A percentile compares a stretch with the other conserved stretches of the same genome.
phyloP scores from a whole-genome alignment of 345 rosid species.

The Brassica carinata region DNA sequence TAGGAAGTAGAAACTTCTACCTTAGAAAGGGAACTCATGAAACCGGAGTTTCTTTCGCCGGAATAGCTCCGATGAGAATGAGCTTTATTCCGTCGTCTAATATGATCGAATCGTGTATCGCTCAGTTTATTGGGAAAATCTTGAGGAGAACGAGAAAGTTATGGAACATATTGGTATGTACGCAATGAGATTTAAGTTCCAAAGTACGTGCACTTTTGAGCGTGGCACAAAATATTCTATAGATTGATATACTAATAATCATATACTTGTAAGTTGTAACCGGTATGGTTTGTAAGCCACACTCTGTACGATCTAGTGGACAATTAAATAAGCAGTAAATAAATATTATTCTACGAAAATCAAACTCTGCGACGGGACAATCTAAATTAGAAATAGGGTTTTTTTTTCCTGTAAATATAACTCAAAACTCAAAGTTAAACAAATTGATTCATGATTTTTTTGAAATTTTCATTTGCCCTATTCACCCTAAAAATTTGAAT shows the following conservation, averaged over 20 bases:
- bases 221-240: conserved; percentile 14
- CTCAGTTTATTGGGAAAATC: conserved; percentile 52
- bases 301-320: neutral
- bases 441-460: too few species aligned
- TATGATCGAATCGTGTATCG: conserved; percentile 46
- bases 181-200: conserved; percentile 36
- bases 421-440: too few species aligned
- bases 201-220: conserved; percentile 6
- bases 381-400: neutral
- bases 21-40: conserved; percentile 51
- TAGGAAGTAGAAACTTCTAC: conserved; percentile 75
- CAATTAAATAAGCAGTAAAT: neutral
- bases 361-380: neutral
- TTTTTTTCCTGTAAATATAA: too few species aligned
- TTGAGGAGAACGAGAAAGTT: conserved; percentile 55
- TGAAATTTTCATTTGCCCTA: too few species aligned
- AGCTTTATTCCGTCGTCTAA: conserved; percentile 37
- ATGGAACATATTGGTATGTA: conserved; percentile 68
- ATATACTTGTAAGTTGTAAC: neutral
- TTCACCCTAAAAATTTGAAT: too few species aligned
- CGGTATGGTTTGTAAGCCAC: neutral
- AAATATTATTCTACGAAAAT: neutral
- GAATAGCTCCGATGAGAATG: conserved; percentile 16
- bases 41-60: conserved; percentile 19
- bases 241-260: neutral